Conservation (phyloP, 2,329 filamentous ascomycete genomes). For the Colletotrichum neosansevieriae region DNA sequence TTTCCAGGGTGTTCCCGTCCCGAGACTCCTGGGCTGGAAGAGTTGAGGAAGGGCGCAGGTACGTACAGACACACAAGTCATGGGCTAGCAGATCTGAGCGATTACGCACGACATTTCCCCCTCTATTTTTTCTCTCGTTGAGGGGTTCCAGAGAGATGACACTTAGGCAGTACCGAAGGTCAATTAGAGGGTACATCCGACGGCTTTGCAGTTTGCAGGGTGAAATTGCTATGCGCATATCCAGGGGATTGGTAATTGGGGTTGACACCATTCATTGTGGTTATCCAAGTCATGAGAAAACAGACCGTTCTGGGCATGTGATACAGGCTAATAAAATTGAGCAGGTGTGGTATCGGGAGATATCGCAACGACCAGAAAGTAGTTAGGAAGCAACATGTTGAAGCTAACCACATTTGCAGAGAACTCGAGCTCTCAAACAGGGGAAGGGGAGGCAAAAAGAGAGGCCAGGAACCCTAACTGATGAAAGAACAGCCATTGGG, state of each 20-base stretch:
- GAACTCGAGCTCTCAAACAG: too few species aligned
- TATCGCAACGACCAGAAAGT: too few species aligned
- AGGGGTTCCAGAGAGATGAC: constrained; percentile 12
- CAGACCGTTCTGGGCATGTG: too few species aligned
- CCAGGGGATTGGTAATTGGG: background rate
- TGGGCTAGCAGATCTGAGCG: background rate
- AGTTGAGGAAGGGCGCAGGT: background rate
- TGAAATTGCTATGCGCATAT: background rate
- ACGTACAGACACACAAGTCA: constrained; percentile 3
- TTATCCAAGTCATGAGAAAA: background rate
- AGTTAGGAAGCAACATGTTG: too few species aligned
- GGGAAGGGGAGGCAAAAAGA: too few species aligned
- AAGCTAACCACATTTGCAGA: too few species aligned
- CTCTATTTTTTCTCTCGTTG: background rate
- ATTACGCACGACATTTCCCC: background rate
- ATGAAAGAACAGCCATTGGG: background rate
- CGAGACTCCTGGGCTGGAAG: background rate
- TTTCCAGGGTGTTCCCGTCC: constrained; percentile 16
- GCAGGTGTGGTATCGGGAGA: too few species aligned
- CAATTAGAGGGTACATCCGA: constrained; percentile 12
- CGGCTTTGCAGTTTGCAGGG: background rate
- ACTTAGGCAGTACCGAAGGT: constrained; percentile 1
- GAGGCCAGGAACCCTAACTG: too few species aligned
- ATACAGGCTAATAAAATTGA: too few species aligned
- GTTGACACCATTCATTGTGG: background rate